A percentile compares a stretch with the other conserved stretches of the same genome.
phyloP scores from a whole-genome alignment of 2,329 filamentous ascomycete genomes.

The Ascomycota sp. region DNA sequence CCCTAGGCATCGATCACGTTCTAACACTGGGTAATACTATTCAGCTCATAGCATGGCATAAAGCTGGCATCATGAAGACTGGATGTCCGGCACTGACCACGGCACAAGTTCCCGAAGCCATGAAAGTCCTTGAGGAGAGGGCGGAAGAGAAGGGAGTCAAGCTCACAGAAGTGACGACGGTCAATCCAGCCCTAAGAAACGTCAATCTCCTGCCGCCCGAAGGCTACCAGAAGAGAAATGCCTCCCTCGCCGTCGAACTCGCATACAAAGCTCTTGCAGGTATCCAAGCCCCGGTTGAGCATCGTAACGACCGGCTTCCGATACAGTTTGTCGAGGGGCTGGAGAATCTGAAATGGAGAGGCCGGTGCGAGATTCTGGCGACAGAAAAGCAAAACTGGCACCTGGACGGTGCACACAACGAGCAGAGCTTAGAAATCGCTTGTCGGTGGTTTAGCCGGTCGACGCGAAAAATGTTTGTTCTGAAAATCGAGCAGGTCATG shows the following conservation, averaged over 20 bases:
- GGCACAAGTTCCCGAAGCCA: slow-evolving; percentile 24
- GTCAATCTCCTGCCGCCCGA: slow-evolving; percentile 31
- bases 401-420: slow-evolving; percentile 82
- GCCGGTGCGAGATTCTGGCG: slow-evolving; percentile 47
- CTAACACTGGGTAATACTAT: slow-evolving; percentile 40
- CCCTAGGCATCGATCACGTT: slow-evolving; percentile 51
- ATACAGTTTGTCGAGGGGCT: slow-evolving; percentile 51
- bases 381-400: slow-evolving; percentile 52
- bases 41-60: slow-evolving; percentile 53
- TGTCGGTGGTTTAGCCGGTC: slow-evolving; percentile 79
- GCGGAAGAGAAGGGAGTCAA: slow-evolving; percentile 30
- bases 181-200: slow-evolving; percentile 21
- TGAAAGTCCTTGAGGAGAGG: slow-evolving; percentile 24
- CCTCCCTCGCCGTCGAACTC: slow-evolving; percentile 29
- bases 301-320: too few relatives aligned
- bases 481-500: too few relatives aligned
- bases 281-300: too few relatives aligned
- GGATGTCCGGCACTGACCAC: slow-evolving; percentile 37
- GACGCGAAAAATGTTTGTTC: too few relatives aligned
- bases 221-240: slow-evolving; percentile 38
- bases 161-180: slow-evolving; percentile 22
- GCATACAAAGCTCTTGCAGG: slow-evolving; percentile 27
- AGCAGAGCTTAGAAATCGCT: slow-evolving; percentile 69
- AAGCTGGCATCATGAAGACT: slow-evolving; percentile 48
- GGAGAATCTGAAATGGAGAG: slow-evolving; percentile 55